A percentile compares a stretch with the other conserved stretches of the same genome.
These are phyloP conservation scores for Aspergillus bridgeri DNA, from an alignment of 495 filamentous ascomycete genomes.

Conservation along the genomic window DNA sequence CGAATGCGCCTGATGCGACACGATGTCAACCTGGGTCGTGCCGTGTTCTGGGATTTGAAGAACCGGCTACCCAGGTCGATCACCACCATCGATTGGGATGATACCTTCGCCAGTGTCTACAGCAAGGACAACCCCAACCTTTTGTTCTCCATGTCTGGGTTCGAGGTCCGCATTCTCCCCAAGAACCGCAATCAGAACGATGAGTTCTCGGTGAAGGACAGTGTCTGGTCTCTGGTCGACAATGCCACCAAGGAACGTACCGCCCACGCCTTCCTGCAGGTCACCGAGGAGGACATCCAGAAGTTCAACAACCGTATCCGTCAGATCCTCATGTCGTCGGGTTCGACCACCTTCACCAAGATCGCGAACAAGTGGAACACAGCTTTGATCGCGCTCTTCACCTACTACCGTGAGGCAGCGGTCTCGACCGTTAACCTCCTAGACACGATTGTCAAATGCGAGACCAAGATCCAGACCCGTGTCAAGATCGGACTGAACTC, in stretches of 20 bases:
- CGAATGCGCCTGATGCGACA: conserved; percentile 98
- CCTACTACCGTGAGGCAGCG: conserved; percentile 97
- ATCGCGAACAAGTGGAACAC: conserved; percentile 99
- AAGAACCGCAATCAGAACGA: conserved; percentile 95
- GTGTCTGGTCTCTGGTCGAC: conserved; percentile 95
- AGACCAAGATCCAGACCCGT: conserved; percentile 98
- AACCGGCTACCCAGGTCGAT: conserved; percentile 91
- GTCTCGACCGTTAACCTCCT: conserved; percentile 95
- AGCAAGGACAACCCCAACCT: conserved; percentile 97
- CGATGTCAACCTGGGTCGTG: conserved; percentile 96
- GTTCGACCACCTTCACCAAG: conserved; percentile 98
- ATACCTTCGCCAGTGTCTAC: conserved; percentile 98
- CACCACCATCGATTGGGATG: conserved; percentile 98
- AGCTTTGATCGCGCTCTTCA: conserved; percentile 96
- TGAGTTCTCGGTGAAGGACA: conserved; percentile 96
- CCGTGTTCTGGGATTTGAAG: conserved; percentile 99
- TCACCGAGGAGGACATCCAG: conserved; percentile 96
- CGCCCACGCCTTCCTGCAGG: conserved; percentile 95
- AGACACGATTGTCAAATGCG: conserved; percentile 98
- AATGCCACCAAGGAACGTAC: conserved; percentile 96
- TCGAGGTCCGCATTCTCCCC: conserved; percentile 94
- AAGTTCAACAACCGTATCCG: conserved; percentile 99
- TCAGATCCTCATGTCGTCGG: conserved; percentile 98
- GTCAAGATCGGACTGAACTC: conserved; percentile 99
- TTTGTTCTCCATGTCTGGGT: conserved; percentile 96